Evolutionary conservation across 345 rosid genomes (phyloP).

Genomic region (Linum usitatissimum): DNA sequence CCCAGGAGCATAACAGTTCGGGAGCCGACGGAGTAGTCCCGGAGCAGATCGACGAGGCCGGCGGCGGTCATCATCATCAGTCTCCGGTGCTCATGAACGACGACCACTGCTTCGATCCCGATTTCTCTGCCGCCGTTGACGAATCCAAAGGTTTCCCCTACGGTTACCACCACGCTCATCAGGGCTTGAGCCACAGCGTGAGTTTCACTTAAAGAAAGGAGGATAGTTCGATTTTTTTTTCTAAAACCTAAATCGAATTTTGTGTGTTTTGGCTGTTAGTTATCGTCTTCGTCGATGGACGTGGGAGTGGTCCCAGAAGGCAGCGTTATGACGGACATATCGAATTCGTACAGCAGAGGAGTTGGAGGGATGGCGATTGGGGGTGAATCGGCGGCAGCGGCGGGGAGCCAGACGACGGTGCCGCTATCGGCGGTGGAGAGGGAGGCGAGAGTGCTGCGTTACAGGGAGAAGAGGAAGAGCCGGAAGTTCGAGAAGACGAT

Average conservation of each 20-base stretch:
- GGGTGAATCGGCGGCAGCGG: neutral
- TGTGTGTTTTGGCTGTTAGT: constrained; percentile 24
- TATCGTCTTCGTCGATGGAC: constrained; percentile 60
- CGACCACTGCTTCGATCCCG: constrained; percentile 49
- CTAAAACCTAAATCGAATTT: neutral
- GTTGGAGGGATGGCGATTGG: constrained; percentile 34
- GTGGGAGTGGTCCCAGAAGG: constrained; percentile 58
- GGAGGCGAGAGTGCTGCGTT: constrained; percentile 83
- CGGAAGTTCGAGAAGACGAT: constrained; percentile 91
- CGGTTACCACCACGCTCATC: constrained; percentile 30
- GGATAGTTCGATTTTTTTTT: neutral
- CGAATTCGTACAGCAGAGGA: constrained; percentile 36
- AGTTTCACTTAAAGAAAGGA: constrained; percentile 13
- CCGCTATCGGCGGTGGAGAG: constrained; percentile 41
- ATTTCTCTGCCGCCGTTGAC: constrained; percentile 19
- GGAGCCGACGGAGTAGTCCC: constrained; percentile 91
- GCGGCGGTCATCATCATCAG: neutral
- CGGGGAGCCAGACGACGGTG: neutral
- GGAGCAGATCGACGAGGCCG: constrained; percentile 24
- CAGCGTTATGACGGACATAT: constrained; percentile 44
- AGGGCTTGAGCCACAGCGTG: constrained; percentile 61
- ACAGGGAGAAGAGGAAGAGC: constrained; percentile 88
- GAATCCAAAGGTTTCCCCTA: constrained; percentile 36
- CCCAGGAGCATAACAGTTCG: constrained; percentile 63
- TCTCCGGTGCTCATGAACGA: constrained; percentile 30